A percentile compares a stretch with the other conserved stretches of the same genome.
Conservation (phyloP, 2,329 filamentous ascomycete genomes). For the Pseudogymnoascus sp. region DNA sequence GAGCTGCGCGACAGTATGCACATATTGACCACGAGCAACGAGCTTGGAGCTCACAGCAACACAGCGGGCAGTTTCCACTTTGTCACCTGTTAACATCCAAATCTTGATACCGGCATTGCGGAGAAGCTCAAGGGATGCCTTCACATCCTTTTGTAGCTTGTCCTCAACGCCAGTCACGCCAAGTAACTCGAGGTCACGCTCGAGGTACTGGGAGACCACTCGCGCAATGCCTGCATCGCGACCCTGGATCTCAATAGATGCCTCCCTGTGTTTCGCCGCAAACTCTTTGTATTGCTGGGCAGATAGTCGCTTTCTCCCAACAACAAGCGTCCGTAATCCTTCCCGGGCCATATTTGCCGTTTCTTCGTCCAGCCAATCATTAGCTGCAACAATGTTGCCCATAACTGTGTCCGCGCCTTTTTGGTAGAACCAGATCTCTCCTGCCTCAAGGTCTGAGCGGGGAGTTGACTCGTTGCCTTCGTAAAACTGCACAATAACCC, state of each 20-base stretch:
- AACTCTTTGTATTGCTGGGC: slow-evolving; percentile 76
- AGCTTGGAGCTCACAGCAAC: slow-evolving; percentile 93
- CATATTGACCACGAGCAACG: slow-evolving; percentile 87
- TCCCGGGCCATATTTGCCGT: slow-evolving; percentile 99
- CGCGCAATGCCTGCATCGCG: slow-evolving; percentile 76
- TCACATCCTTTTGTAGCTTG: slow-evolving; percentile 91
- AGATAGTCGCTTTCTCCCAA: slow-evolving; percentile 85
- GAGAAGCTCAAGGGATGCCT: slow-evolving; percentile 86
- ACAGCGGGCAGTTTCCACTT: slow-evolving; percentile 94
- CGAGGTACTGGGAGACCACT: slow-evolving; percentile 73
- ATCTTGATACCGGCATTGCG: slow-evolving; percentile 98
- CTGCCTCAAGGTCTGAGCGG: slow-evolving; percentile 43
- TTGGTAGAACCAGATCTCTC: slow-evolving; percentile 97
- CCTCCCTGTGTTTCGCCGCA: slow-evolving; percentile 64
- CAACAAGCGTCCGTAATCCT: slow-evolving; percentile 85
- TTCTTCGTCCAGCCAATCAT: slow-evolving; percentile 98
- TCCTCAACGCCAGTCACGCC: slow-evolving; percentile 98
- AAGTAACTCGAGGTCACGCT: slow-evolving; percentile 81
- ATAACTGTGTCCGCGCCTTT: slow-evolving; percentile 98
- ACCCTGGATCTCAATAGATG: slow-evolving; percentile 69
- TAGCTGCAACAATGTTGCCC: slow-evolving; percentile 87
- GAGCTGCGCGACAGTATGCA: slow-evolving; percentile 84
- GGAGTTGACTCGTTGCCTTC: slow-evolving; percentile 46
- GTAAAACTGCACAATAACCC: slow-evolving; percentile 84
- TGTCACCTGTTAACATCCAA: slow-evolving; percentile 99